Conservation (phyloP, 1,284 basidiomycete species). For the Xerocomus minutiporus region DNA sequence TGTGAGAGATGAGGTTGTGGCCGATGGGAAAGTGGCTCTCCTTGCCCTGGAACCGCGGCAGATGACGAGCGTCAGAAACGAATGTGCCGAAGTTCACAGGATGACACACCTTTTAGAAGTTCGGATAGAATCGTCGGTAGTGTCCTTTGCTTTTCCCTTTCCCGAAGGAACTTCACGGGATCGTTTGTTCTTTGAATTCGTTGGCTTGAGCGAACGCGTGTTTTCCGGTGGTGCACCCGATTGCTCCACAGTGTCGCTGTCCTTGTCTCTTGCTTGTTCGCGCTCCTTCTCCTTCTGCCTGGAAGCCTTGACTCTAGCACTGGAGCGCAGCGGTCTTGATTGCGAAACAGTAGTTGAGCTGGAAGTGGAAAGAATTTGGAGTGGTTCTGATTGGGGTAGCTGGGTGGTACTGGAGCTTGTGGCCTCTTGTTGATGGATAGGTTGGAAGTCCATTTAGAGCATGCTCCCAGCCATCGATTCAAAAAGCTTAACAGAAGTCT, state of each 20-base stretch:
- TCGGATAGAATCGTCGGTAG: constrained; percentile 46
- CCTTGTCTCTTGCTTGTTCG: constrained; percentile 40
- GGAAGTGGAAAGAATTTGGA: constrained; percentile 34
- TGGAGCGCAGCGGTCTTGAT: constrained; percentile 58
- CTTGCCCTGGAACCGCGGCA: constrained; percentile 45
- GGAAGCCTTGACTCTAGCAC: constrained; percentile 73
- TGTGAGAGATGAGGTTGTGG: constrained; percentile 46
- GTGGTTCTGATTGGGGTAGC: constrained; percentile 37
- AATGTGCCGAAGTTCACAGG: constrained; percentile 19
- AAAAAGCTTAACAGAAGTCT: constrained; percentile 23
- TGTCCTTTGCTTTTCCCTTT: constrained; percentile 65
- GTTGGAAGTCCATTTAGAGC: constrained; percentile 81
- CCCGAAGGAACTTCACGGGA: constrained; percentile 45
- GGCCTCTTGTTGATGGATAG: constrained; percentile 63
- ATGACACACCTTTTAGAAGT: constrained; percentile 56
- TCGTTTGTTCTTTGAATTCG: constrained; percentile 48
- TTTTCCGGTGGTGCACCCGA: constrained; percentile 36
- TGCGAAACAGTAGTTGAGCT: constrained; percentile 35
- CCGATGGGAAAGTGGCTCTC: constrained; percentile 47
- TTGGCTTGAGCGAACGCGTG: constrained; percentile 41
- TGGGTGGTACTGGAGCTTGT: constrained; percentile 50
- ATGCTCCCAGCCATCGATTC: constrained; percentile 79
- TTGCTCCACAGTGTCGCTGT: constrained; percentile 40
- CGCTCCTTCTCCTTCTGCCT: constrained; percentile 58
- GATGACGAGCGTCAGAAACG: constrained; percentile 23